Evolutionary conservation across 371 early-diverging fungal genomes (phyloP).

Genomic region (Capillidium heterosporum): DNA sequence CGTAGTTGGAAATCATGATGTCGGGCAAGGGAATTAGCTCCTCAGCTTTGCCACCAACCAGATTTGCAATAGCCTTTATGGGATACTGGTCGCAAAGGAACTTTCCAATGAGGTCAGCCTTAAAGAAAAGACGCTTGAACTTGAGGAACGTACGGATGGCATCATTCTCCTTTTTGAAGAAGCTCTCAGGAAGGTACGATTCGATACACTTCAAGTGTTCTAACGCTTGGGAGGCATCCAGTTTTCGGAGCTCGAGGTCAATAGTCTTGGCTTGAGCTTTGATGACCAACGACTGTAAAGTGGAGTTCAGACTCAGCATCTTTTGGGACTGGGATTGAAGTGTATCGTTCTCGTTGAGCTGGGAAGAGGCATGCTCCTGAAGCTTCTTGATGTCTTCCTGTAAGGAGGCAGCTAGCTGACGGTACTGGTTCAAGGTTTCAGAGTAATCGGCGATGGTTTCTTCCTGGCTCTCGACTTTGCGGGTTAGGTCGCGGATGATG

Average conservation of each 20-base stretch:
- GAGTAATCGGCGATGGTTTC: slow-evolving; percentile 74
- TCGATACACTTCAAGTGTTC: slow-evolving; percentile 51
- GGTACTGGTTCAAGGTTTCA: slow-evolving; percentile 64
- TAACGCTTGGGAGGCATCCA: slow-evolving; percentile 66
- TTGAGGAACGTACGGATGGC: slow-evolving; percentile 51
- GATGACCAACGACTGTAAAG: slow-evolving; percentile 58
- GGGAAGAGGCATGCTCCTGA: slow-evolving; percentile 35
- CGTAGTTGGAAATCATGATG: background rate
- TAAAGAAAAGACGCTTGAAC: slow-evolving; percentile 61
- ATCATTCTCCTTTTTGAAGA: slow-evolving; percentile 61
- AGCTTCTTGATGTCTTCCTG: slow-evolving; percentile 54
- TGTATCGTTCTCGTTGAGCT: slow-evolving; percentile 23
- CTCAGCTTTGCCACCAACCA: background rate
- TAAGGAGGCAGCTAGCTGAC: slow-evolving; percentile 56
- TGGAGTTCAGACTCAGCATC: slow-evolving; percentile 63
- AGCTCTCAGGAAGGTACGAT: slow-evolving; percentile 69
- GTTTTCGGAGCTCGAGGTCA: slow-evolving; percentile 69
- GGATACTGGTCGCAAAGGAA: slow-evolving; percentile 21
- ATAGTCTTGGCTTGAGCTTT: slow-evolving; percentile 76
- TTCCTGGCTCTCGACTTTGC: slow-evolving; percentile 39
- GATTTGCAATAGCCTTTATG: background rate
- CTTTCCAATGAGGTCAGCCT: slow-evolving; percentile 51
- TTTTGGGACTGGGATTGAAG: slow-evolving; percentile 58
- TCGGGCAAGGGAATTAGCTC: background rate
- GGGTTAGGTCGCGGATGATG: slow-evolving; percentile 35